Conservation (phyloP, 148 eudicot genomes). For the Rhododendron ferrugineum region DNA sequence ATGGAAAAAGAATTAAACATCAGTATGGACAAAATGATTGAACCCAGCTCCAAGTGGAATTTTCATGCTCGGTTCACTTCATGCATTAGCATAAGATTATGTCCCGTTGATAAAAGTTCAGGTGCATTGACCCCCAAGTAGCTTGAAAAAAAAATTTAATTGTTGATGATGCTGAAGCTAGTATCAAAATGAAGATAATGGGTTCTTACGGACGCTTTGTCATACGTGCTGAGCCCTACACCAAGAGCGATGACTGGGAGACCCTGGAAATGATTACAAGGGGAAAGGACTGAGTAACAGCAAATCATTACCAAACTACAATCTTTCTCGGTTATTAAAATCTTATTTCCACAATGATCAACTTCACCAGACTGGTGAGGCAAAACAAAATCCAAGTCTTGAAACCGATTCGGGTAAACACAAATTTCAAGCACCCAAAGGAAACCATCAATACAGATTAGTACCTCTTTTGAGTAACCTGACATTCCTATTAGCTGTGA, state of each 20-base stretch:
- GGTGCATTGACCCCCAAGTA: neutral
- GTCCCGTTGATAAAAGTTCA: neutral
- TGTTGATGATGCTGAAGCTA: neutral
- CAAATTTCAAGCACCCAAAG: neutral
- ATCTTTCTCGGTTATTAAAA: neutral
- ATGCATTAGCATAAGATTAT: conserved; percentile 1
- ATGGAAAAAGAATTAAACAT: conserved; percentile 14
- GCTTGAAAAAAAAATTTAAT: neutral
- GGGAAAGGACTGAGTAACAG: neutral
- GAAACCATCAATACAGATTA: neutral
- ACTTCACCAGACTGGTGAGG: neutral
- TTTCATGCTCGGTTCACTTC: neutral
- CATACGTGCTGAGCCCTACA: conserved; percentile 85
- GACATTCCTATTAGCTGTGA: conserved; percentile 85
- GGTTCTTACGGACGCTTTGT: conserved; percentile 88
- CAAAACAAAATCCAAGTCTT: neutral
- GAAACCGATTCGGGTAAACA: neutral
- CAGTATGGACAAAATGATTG: neutral
- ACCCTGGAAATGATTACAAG: conserved; percentile 44
- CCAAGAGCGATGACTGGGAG: conserved; percentile 89
- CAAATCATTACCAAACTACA: neutral
- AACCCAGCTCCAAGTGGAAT: neutral
- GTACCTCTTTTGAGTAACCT: conserved; percentile 88
- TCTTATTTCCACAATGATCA: conserved; percentile 3
- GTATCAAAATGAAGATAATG: neutral